phyloP scores from a whole-genome alignment of 768 basidiomycete species.

The Gloeostereum incarnatum region DNA sequence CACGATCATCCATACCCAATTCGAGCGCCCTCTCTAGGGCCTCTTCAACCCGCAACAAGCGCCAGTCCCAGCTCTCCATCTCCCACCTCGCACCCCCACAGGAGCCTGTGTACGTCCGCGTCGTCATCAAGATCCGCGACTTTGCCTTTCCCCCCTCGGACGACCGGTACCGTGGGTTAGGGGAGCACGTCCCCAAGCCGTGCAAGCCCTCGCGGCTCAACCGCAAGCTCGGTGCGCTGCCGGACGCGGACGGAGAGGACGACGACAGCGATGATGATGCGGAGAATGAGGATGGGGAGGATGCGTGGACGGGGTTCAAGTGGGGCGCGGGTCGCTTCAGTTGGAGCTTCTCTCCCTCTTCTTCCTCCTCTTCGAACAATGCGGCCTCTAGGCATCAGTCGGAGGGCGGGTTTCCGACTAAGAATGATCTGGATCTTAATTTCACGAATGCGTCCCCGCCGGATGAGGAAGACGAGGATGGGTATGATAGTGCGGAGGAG shows the following conservation, averaged over 20 bases:
- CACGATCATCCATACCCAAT: no score
- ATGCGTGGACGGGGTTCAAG: slow-evolving; percentile 30
- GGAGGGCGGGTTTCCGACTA: slow-evolving; percentile 22
- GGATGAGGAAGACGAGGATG: slow-evolving; percentile 4
- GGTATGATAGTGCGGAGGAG: neutral
- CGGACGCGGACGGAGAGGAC: slow-evolving; percentile 10
- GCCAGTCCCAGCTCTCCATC: no score
- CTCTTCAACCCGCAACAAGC: no score
- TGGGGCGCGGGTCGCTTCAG: slow-evolving; percentile 30
- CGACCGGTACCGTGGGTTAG: slow-evolving; percentile 28
- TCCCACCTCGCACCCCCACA: no score
- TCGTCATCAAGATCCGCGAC: slow-evolving; percentile 36
- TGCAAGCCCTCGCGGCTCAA: slow-evolving; percentile 2
- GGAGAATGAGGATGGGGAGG: slow-evolving; percentile 17
- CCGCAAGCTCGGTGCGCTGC: slow-evolving; percentile 7
- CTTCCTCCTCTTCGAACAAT: slow-evolving; percentile 9
- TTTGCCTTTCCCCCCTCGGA: slow-evolving; percentile 26
- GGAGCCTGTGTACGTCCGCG: no score
- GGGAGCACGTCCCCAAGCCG: slow-evolving; percentile 25
- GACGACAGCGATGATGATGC: slow-evolving; percentile 15
- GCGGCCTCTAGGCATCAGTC: slow-evolving; percentile 4
- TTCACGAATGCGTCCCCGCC: slow-evolving; percentile 19
- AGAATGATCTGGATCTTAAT: slow-evolving; percentile 37
- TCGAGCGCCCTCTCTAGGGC: no score
- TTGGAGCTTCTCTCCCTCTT: slow-evolving; percentile 26